Evolutionary conservation across 208 protist genomes (phyloP).

Genomic region (Wallacemonas sp.): DNA sequence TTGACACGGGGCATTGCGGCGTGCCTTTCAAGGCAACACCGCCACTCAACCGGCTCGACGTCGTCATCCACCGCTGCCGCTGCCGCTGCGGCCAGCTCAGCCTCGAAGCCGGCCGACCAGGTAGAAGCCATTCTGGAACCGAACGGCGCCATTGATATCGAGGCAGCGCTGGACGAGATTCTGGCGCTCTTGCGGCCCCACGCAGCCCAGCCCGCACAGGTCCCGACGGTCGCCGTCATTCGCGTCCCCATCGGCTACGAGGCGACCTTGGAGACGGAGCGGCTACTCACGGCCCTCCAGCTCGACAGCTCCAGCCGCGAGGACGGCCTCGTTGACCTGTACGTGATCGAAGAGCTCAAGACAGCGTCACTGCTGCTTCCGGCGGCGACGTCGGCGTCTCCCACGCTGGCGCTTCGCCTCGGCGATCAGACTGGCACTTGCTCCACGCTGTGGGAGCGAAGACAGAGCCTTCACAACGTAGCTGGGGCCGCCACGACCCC

Average conservation of each 20-base stretch:
- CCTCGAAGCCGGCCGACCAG: not conserved
- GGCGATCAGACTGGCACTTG: too few species aligned
- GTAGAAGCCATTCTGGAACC: not conserved
- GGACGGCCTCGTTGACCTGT: constrained; percentile 55
- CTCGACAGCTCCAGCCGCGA: constrained; percentile 44
- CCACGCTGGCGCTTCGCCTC: not conserved
- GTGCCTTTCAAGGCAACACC: not conserved
- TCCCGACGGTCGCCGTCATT: constrained; percentile 33
- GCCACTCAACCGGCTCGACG: too few species aligned
- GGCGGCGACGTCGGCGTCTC: not conserved
- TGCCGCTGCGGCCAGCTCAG: not conserved
- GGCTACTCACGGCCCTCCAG: constrained; percentile 36
- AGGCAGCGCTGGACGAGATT: not conserved
- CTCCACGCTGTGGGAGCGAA: not conserved
- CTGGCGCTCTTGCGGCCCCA: not conserved
- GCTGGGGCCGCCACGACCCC: too few species aligned
- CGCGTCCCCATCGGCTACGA: constrained; percentile 38
- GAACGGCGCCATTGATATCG: constrained; percentile 6
- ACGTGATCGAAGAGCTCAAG: constrained; percentile 54
- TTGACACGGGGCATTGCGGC: not conserved
- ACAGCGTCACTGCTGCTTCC: constrained; percentile 28
- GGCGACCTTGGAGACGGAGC: constrained; percentile 30
- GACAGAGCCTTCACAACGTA: not conserved
- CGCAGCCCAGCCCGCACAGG: constrained; percentile 24
- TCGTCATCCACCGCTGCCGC: too few species aligned